phyloP scores from a whole-genome alignment of 2,329 filamentous ascomycete genomes.

The Triangularia verruculosa region DNA sequence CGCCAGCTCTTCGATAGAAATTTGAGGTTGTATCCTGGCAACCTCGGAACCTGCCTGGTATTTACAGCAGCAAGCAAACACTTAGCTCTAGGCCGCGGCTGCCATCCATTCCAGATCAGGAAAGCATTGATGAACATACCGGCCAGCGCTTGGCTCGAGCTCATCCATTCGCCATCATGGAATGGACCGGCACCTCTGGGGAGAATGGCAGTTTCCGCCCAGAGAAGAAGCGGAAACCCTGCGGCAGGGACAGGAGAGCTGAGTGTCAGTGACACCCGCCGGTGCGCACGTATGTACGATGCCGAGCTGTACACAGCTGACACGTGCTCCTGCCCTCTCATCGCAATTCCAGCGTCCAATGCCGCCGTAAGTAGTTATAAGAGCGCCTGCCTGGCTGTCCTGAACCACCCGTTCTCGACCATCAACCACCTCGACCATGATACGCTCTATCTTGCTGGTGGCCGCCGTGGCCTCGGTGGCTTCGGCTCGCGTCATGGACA shows the following conservation, averaged over 20 bases:
- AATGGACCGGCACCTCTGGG: not conserved
- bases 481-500: conserved; percentile 39
- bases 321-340: not conserved
- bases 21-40: no score
- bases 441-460: conserved; percentile 25
- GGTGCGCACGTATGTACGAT: not conserved
- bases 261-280: not conserved
- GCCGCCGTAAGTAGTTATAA: not conserved
- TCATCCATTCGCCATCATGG: not conserved
- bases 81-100: no score
- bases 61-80: no score
- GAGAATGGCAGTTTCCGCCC: not conserved
- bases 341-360: not conserved
- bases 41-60: no score
- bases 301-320: not conserved
- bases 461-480: conserved; percentile 31
- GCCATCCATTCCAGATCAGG: not conserved
- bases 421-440: conserved; percentile 3
- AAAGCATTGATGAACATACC: not conserved
- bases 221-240: not conserved
- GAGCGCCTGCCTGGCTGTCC: not conserved
- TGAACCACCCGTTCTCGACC: not conserved
- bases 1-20: no score
- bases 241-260: not conserved
- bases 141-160: conserved; percentile 2